Evolutionary conservation across 257 asterid genomes (phyloP).

Genomic region (Eucommia ulmoides): DNA sequence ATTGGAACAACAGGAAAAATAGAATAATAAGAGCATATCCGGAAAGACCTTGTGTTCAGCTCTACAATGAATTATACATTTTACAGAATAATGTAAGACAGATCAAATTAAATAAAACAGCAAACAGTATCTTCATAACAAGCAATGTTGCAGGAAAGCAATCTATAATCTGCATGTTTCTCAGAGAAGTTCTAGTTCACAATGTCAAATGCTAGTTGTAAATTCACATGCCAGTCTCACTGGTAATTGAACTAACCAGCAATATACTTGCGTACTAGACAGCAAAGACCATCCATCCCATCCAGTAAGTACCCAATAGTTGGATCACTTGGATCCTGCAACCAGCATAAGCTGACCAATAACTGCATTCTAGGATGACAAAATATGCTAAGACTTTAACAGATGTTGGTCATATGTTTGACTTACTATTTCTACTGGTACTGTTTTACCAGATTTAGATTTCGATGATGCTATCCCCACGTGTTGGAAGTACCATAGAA

Average conservation of each 20-base stretch:
- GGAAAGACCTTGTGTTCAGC: too few species aligned
- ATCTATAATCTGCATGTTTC: background rate
- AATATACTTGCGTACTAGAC: slow-evolving; percentile 94
- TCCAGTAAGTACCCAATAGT: slow-evolving; percentile 91
- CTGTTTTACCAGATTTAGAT: slow-evolving; percentile 61
- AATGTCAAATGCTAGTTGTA: background rate
- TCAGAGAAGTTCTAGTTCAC: background rate
- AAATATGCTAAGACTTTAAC: background rate
- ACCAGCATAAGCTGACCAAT: slow-evolving; percentile 9
- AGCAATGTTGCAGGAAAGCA: too few species aligned
- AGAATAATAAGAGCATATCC: too few species aligned
- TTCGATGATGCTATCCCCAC: slow-evolving; percentile 74
- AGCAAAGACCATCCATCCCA: slow-evolving; percentile 93
- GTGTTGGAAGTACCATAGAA: slow-evolving; percentile 92
- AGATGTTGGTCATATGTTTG: slow-evolving; percentile 12
- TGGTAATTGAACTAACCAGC: slow-evolving; percentile 67
- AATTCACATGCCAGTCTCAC: too few species aligned
- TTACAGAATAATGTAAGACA: too few species aligned
- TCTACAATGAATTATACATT: too few species aligned
- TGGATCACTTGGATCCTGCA: slow-evolving; percentile 96
- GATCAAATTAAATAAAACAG: too few species aligned
- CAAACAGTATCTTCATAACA: too few species aligned
- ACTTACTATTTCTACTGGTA: slow-evolving; percentile 84
- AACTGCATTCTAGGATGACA: slow-evolving; percentile 5
- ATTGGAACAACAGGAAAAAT: too few species aligned